These are phyloP conservation scores for Stylonectria norvegica DNA, from an alignment of 2,329 filamentous ascomycete genomes.

Conservation along the genomic window DNA sequence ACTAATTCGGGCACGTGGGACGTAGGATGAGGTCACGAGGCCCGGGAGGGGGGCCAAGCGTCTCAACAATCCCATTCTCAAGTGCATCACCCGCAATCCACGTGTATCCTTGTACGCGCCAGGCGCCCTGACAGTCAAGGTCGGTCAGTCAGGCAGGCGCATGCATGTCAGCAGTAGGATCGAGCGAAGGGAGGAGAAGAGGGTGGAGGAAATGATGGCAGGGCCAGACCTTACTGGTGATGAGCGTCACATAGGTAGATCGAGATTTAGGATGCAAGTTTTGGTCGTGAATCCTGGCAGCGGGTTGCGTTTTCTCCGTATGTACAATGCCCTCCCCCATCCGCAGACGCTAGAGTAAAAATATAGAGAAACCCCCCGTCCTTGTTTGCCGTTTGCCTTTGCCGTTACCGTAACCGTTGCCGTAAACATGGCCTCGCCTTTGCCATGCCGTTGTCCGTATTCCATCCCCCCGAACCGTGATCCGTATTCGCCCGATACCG, in stretches of 20 bases:
- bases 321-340: constrained; percentile 11
- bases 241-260: no score
- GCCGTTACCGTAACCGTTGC: constrained; percentile 11
- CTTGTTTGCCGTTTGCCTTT: constrained; percentile 1
- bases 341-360: no score
- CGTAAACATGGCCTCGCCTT: constrained; percentile 5
- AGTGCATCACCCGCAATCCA: constrained; percentile 17
- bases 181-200: no score
- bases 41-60: constrained; percentile 14
- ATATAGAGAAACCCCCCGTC: constrained; percentile 7
- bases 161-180: no score
- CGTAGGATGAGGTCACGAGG: constrained; percentile 21
- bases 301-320: constrained; percentile 5
- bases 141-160: no score
- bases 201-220: no score
- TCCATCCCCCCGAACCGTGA: constrained; percentile 15
- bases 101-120: constrained; percentile 10
- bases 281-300: no score
- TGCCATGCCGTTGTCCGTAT: constrained; percentile 14
- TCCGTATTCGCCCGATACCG: constrained; percentile 20
- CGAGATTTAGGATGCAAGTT: no score
- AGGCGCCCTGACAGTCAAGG: no score
- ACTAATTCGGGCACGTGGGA: constrained; percentile 12
- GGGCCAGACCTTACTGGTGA: no score
- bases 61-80: constrained; percentile 16